phyloP scores from a whole-genome alignment of 2,329 filamentous ascomycete species.

The Colletotrichum tabaci region DNA sequence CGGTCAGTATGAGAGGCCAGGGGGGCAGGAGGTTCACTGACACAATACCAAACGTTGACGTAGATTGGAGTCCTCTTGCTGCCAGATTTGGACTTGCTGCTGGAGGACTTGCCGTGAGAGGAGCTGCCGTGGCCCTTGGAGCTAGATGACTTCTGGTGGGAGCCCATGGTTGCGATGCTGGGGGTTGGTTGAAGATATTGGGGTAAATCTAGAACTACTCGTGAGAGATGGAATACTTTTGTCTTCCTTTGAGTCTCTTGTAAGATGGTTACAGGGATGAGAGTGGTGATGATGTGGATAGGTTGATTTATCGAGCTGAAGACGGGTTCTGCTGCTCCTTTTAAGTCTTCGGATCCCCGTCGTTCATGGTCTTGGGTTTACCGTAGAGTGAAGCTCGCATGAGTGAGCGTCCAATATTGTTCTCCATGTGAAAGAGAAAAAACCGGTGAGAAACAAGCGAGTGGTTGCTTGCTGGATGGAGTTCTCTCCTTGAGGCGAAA shows the following conservation, averaged over 20 bases:
- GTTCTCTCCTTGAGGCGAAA: background rate
- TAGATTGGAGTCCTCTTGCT: background rate
- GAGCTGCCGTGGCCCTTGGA: slow-evolving; percentile 1
- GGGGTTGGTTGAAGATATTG: background rate
- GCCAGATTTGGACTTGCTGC: background rate
- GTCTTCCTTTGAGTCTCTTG: background rate
- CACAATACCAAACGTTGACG: slow-evolving; percentile 20
- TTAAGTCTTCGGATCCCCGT: background rate
- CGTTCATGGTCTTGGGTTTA: background rate
- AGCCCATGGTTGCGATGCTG: background rate
- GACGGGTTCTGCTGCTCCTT: background rate
- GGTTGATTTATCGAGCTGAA: background rate
- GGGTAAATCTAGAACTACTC: too few relatives aligned
- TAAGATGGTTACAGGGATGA: background rate
- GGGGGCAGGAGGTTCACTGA: background rate
- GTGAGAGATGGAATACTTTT: too few relatives aligned
- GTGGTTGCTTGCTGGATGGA: background rate
- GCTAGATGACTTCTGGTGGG: background rate
- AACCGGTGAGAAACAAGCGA: background rate
- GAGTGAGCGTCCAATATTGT: background rate
- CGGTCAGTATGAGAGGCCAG: background rate
- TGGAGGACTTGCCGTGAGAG: slow-evolving; percentile 3
- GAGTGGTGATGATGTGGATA: background rate
- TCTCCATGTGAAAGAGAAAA: background rate
- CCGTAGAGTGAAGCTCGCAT: background rate